Evolutionary conservation across 2,329 filamentous ascomycete genomes (phyloP), one percentile per base, ranked within the genome.

Genomic region (Fusarium virguliforme): DNA sequence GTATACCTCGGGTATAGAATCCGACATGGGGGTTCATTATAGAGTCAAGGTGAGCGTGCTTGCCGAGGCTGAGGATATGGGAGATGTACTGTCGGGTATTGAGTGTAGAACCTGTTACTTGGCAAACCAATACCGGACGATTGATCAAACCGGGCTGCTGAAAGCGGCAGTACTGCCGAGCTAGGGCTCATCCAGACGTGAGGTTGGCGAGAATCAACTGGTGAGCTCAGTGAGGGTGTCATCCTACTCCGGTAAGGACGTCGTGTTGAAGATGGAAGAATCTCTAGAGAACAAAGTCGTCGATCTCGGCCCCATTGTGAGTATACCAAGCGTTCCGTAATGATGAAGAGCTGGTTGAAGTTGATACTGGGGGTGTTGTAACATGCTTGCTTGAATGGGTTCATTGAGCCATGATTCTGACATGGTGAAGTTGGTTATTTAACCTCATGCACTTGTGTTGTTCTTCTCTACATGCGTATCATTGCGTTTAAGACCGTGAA

Each of bases 1-100:
- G 6, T 18, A 30, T 9, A 28, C 48, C 30, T 53, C 48, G 48
- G 38, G 48, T 34, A 51, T 51, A 22, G 48, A 51, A 48, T 48
- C 30, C 24, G 43, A 26, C 43, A 48, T 48, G 15, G 30, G 28
- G 43, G 43, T 46, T 28, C 43, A 48, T 18, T 50, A 15, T 30
- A 15, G 43, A 50, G 12, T 50, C 18, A 30, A 5, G 8, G 30
- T 50, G 43, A 50, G 5, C 15, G 26, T 18, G 26, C 30, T 26
- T 50, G 10, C 43, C 26, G 43, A 50, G 43, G 43, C 26, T 50
- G 28, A 26, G 43, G 43, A 12, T 30, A 15, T 18, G n/a, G 26
- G 2, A 8, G 8, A 22, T 22, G 8, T 40, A 40, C n/a, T 40
- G 8, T n/a, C 15, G 10, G n/a, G 9, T 9, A 8, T 50, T 12